These are phyloP conservation scores for Penicillium sp. DNA, from an alignment of 2,329 filamentous ascomycete species.

Conservation along the genomic window DNA sequence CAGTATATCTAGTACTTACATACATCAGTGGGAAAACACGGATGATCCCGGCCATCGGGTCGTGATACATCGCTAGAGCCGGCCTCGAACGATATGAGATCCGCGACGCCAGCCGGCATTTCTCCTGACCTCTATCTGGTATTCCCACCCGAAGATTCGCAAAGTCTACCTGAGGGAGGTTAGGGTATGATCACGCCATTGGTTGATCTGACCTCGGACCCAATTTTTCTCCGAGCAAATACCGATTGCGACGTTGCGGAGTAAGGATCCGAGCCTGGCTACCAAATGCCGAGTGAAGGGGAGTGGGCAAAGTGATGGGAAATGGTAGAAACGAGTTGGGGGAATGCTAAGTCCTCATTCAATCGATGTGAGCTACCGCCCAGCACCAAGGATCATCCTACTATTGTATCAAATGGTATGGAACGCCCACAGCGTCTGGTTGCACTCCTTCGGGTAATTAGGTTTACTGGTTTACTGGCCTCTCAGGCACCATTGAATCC, in stretches of 20 bases:
- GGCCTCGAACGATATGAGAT: constrained; percentile 1
- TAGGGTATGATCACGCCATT: constrained; percentile 18
- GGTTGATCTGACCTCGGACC: constrained; percentile 14
- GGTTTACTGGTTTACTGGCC: not conserved
- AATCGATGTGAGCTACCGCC: not conserved
- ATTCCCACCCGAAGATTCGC: constrained; percentile 23
- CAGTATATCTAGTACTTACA: constrained; percentile 3
- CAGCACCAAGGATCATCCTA: not conserved
- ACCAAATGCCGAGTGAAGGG: not conserved
- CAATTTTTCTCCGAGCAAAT: constrained; percentile 26
- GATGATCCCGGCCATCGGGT: constrained; percentile 1
- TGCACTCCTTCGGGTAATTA: constrained; percentile 9
- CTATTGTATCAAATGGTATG: not conserved
- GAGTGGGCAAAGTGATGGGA: not conserved
- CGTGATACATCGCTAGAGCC: constrained; percentile 5
- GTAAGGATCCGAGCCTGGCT: not conserved
- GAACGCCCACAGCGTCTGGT: not conserved
- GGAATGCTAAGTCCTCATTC: not conserved
- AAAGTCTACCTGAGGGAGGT: constrained; percentile 10
- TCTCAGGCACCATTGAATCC: constrained; percentile 3
- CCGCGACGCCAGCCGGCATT: constrained; percentile 22
- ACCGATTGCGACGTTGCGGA: constrained; percentile 16
- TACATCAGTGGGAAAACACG: constrained; percentile 1
- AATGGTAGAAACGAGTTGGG: not conserved
- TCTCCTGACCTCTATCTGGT: constrained; percentile 25